phyloP scores from a whole-genome alignment of 345 rosid genomes.

The Ricinus communis region DNA sequence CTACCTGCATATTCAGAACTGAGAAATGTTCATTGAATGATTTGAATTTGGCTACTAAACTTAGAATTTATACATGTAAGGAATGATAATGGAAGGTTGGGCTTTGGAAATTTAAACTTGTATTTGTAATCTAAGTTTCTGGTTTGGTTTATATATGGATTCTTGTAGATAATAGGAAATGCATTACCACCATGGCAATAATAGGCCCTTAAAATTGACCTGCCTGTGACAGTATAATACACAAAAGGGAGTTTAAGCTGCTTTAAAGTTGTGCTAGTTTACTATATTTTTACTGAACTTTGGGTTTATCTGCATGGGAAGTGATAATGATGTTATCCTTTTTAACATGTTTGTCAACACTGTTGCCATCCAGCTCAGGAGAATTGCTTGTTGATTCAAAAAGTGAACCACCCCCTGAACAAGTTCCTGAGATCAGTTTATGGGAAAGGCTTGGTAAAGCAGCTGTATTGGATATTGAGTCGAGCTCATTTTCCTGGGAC shows the following conservation, averaged over 20 bases:
- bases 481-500: slow-evolving; percentile 75
- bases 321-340: neutral
- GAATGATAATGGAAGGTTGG: too few species aligned
- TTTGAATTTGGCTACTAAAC: neutral
- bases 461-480: slow-evolving; percentile 61
- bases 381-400: slow-evolving; percentile 50
- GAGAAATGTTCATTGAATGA: neutral
- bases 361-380: slow-evolving; percentile 51
- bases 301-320: neutral
- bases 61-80: neutral
- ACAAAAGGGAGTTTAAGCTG: too few species aligned
- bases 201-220: neutral
- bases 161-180: too few species aligned
- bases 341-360: slow-evolving; percentile 1
- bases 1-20: neutral
- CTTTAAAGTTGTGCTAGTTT: too few species aligned
- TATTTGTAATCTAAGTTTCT: too few species aligned
- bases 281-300: neutral
- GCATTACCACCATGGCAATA: neutral
- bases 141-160: neutral
- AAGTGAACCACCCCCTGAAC: slow-evolving; percentile 44
- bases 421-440: slow-evolving; percentile 59
- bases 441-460: slow-evolving; percentile 97
- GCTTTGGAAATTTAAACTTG: too few species aligned
- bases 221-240: neutral